Percentiles rank a stretch among this genome's conserved stretches.
phyloP scores from a whole-genome alignment of 2,329 filamentous ascomycete genomes.

The Apiospora arundinis region DNA sequence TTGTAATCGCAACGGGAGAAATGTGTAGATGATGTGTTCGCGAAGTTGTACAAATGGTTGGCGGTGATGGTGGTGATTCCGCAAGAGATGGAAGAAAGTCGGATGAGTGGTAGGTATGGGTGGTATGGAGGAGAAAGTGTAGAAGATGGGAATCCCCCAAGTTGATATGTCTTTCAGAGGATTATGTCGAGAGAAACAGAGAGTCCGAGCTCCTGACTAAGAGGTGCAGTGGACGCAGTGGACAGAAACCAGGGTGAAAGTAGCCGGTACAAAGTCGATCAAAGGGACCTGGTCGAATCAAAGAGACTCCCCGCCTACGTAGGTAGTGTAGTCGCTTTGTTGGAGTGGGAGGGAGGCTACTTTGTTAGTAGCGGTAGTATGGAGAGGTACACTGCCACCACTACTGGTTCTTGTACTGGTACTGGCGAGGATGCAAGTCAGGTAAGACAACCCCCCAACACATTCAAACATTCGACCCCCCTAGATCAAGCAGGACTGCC shows the following conservation, averaged over 20 bases:
- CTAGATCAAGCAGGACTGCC: neutral
- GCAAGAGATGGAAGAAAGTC: neutral
- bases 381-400: neutral
- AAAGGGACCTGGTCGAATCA: conserved; percentile 13
- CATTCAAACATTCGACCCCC: neutral
- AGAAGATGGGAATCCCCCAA: conserved; percentile 9
- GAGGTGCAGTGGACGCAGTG: neutral
- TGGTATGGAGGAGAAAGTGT: neutral
- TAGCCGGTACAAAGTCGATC: conserved; percentile 14
- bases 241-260: neutral
- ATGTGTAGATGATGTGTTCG: neutral
- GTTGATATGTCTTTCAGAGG: conserved; percentile 15
- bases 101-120: neutral
- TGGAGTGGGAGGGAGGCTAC: neutral
- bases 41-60: neutral
- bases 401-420: no score
- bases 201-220: conserved; percentile 12
- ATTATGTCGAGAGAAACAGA: conserved; percentile 8
- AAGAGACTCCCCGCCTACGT: neutral
- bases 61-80: neutral
- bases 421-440: neutral
- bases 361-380: neutral
- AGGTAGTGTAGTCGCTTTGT: neutral
- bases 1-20: neutral
- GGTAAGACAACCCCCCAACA: neutral